These are phyloP conservation scores for Handroanthus guayacan DNA, from an alignment of 257 asterid genomes.

Conservation along the genomic window DNA sequence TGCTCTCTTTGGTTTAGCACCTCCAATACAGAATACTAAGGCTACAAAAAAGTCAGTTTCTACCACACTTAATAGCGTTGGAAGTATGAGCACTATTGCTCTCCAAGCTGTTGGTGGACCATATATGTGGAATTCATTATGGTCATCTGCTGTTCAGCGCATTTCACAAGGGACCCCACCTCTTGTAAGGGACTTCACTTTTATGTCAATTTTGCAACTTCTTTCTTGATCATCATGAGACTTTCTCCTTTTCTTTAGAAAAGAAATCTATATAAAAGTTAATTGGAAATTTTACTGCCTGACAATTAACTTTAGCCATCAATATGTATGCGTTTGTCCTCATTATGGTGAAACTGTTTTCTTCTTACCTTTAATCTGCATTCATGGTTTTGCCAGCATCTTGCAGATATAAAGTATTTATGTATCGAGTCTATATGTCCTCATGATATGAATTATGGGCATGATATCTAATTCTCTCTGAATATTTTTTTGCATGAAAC, in stretches of 20 bases:
- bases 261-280: not conserved
- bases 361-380: not conserved
- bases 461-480: slow-evolving; percentile 20
- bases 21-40: slow-evolving; percentile 79
- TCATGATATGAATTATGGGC: slow-evolving; percentile 7
- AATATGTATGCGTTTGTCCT: not conserved
- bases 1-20: slow-evolving; percentile 99
- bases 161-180: slow-evolving; percentile 99
- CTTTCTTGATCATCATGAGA: not conserved
- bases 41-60: slow-evolving; percentile 69
- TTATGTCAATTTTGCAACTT: not conserved
- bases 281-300: not conserved
- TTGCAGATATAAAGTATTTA: not conserved
- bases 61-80: slow-evolving; percentile 77
- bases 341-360: not conserved
- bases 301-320: not conserved
- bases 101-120: slow-evolving; percentile 98
- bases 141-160: slow-evolving; percentile 94
- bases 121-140: slow-evolving; percentile 85
- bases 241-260: slow-evolving; percentile 16
- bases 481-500: slow-evolving; percentile 18
- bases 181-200: slow-evolving; percentile 63
- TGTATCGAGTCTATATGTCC: slow-evolving; percentile 2
- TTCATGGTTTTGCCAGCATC: slow-evolving; percentile 26
- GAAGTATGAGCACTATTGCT: slow-evolving; percentile 73